phyloP scores from a whole-genome alignment of 2,329 filamentous ascomycete species.

The Neonectria magnoliae region DNA sequence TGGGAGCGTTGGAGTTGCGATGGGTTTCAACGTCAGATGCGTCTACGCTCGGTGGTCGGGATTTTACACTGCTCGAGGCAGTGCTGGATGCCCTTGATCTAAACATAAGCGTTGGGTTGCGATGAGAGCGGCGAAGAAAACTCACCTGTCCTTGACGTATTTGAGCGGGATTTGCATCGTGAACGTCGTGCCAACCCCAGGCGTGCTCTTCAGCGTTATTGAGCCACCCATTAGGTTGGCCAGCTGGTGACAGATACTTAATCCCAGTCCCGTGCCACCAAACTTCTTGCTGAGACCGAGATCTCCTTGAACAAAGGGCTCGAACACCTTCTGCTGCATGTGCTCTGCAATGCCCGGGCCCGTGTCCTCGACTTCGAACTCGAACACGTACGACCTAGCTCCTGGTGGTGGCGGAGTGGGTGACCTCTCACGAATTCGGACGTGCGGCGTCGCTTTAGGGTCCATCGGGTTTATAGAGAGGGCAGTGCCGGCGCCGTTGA shows the following conservation, averaged over 20 bases:
- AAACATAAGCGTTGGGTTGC: constrained; percentile 25
- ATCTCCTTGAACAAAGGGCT: constrained; percentile 95
- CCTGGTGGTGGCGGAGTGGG: constrained; percentile 69
- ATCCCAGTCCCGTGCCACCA: constrained; percentile 85
- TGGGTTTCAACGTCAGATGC: constrained; percentile 53
- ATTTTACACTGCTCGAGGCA: constrained; percentile 63
- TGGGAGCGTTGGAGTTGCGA: constrained; percentile 43
- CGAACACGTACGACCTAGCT: constrained; percentile 76
- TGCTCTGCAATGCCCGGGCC: constrained; percentile 85
- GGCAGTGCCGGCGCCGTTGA: constrained; percentile 58
- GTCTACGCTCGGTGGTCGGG: constrained; percentile 58
- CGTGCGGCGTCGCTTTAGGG: constrained; percentile 59
- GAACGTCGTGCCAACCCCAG: constrained; percentile 82
- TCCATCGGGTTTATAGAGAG: constrained; percentile 72
- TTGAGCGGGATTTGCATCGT: constrained; percentile 84
- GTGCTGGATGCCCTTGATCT: constrained; percentile 60
- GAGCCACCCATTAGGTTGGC: constrained; percentile 84
- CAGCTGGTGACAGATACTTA: constrained; percentile 90
- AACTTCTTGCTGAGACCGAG: constrained; percentile 88
- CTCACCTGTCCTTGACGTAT: constrained; percentile 72
- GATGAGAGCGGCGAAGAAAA: neutral
- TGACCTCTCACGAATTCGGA: constrained; percentile 63
- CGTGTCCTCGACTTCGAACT: constrained; percentile 89
- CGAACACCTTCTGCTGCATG: constrained; percentile 86
- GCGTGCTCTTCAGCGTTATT: constrained; percentile 75